A percentile compares a stretch with the other conserved stretches of the same genome.
These are phyloP conservation scores for Austroboletus eburneus DNA, from an alignment of 768 basidiomycete genomes.

Conservation along the genomic window DNA sequence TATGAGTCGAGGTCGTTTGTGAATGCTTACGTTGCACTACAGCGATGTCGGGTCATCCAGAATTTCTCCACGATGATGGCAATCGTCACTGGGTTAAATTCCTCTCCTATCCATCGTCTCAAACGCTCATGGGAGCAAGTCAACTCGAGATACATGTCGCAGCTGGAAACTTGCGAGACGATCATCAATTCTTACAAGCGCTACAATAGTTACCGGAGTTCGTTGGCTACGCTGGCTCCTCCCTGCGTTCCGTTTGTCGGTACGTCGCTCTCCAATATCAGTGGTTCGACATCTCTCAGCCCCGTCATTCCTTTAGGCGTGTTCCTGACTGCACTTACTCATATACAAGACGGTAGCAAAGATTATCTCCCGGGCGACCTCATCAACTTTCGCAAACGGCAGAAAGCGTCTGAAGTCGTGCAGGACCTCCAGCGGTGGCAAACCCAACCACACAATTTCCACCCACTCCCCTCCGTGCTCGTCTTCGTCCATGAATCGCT, in stretches of 20 bases:
- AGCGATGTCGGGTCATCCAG: slow-evolving; percentile 60
- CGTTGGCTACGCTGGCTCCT: slow-evolving; percentile 50
- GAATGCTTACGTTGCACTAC: slow-evolving; percentile 6
- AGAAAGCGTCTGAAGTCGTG: slow-evolving; percentile 50
- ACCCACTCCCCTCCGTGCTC: slow-evolving; percentile 38
- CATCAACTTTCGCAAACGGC: slow-evolving; percentile 58
- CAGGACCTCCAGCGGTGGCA: slow-evolving; percentile 58
- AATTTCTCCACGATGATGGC: slow-evolving; percentile 70
- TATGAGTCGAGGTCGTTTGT: not conserved
- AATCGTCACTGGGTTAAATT: slow-evolving; percentile 63
- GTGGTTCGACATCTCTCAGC: slow-evolving; percentile 3
- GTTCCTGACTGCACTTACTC: slow-evolving; percentile 54
- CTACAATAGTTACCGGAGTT: slow-evolving; percentile 57
- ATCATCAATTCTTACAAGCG: slow-evolving; percentile 65
- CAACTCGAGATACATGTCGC: slow-evolving; percentile 42
- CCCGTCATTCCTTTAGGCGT: slow-evolving; percentile 37
- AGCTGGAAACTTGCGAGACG: slow-evolving; percentile 50
- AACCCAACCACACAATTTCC: slow-evolving; percentile 51
- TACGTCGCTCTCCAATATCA: slow-evolving; percentile 24
- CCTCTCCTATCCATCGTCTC: slow-evolving; percentile 58
- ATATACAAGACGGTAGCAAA: slow-evolving; percentile 60
- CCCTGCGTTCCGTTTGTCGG: slow-evolving; percentile 73
- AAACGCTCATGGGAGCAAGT: slow-evolving; percentile 65
- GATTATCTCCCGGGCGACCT: slow-evolving; percentile 42
- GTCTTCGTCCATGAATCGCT: slow-evolving; percentile 42